Evolutionary conservation across 805 yeast species (phyloP).

Genomic region (Middelhovenomyces tepae): DNA sequence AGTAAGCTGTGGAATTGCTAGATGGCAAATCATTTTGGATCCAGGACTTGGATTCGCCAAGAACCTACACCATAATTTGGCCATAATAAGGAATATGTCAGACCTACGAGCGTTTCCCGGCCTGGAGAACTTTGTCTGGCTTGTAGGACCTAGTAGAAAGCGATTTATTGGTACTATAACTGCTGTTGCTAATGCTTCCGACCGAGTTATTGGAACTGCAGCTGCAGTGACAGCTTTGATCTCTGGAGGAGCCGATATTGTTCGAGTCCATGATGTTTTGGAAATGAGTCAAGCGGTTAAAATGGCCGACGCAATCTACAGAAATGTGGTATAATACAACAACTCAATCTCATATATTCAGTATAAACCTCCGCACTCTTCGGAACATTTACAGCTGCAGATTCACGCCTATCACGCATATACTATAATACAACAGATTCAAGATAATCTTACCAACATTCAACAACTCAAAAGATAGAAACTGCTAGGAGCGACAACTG

Average conservation of each 20-base stretch:
- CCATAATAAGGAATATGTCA: slow-evolving; percentile 38
- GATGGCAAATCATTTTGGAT: slow-evolving; percentile 89
- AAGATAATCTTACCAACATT: too few relatives aligned
- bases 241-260: slow-evolving; percentile 66
- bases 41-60: slow-evolving; percentile 99
- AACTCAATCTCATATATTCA: too few relatives aligned
- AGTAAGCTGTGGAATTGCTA: slow-evolving; percentile 49
- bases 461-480: too few relatives aligned
- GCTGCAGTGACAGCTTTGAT: slow-evolving; percentile 68
- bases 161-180: slow-evolving; percentile 73
- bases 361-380: slow-evolving; percentile 2
- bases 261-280: slow-evolving; percentile 78
- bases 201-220: slow-evolving; percentile 69
- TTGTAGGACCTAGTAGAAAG: slow-evolving; percentile 86
- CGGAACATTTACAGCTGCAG: too few relatives aligned
- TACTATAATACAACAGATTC: too few relatives aligned
- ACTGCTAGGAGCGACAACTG: too few relatives aligned
- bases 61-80: slow-evolving; percentile 56
- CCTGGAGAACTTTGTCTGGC: slow-evolving; percentile 44
- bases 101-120: slow-evolving; percentile 28
- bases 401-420: too few relatives aligned
- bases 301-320: slow-evolving; percentile 69
- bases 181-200: slow-evolving; percentile 43
- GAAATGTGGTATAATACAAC: slow-evolving; percentile 16
- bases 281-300: slow-evolving; percentile 46